Conservation (phyloP, 257 asterid genomes). For the Solanum virginianum region DNA sequence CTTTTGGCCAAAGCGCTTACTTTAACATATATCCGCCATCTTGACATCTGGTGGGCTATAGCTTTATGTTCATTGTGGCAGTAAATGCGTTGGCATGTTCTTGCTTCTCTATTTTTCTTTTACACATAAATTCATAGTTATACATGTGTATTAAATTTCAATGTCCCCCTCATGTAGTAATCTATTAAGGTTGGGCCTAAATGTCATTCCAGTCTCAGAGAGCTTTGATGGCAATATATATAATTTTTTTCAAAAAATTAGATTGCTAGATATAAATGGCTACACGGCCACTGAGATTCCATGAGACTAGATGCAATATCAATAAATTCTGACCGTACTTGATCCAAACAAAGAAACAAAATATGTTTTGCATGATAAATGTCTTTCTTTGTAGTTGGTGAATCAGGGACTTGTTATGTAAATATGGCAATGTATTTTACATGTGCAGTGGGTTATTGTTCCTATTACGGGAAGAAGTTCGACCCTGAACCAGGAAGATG, state of each 20-base stretch:
- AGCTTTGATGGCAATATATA: neutral
- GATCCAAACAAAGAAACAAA: neutral
- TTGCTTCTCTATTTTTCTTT: neutral
- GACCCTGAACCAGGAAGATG: conserved; percentile 99
- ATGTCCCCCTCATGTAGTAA: neutral
- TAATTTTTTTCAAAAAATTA: neutral
- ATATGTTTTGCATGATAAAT: neutral
- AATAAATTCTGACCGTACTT: neutral
- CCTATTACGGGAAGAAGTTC: conserved; percentile 86
- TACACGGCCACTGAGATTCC: neutral
- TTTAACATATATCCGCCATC: neutral
- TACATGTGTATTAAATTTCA: neutral
- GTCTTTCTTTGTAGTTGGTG: neutral
- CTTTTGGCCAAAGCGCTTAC: neutral
- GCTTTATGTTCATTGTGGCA: neutral
- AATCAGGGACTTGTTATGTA: neutral
- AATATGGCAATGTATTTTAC: neutral
- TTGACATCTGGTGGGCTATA: neutral
- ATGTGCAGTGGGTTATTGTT: conserved; percentile 71
- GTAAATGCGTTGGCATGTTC: neutral
- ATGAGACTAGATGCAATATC: neutral
- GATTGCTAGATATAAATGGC: neutral
- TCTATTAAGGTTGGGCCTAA: neutral
- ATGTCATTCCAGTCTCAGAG: neutral
- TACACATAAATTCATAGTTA: neutral